phyloP scores from a whole-genome alignment of 306 rosid genomes.

The Malus asiatica region DNA sequence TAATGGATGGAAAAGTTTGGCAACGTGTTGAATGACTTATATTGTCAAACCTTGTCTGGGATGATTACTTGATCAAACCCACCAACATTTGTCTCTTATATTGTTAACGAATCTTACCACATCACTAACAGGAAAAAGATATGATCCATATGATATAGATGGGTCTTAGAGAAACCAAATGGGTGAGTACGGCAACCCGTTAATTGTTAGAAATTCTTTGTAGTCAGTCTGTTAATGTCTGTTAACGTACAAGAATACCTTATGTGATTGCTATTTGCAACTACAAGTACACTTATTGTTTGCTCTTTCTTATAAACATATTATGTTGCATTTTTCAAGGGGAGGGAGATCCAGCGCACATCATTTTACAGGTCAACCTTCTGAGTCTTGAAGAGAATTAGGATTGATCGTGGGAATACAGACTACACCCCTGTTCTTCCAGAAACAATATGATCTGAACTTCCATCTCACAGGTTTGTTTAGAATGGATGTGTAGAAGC shows the following conservation, averaged over 20 bases:
- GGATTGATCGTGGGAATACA: slow-evolving; percentile 7
- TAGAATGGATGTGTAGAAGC: neutral
- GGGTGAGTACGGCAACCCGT: neutral
- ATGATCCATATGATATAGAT: neutral
- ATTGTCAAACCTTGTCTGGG: neutral
- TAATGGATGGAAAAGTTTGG: neutral
- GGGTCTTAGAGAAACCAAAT: neutral
- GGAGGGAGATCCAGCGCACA: slow-evolving; percentile 23
- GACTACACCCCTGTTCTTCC: neutral
- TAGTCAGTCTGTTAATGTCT: neutral
- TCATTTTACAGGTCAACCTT: slow-evolving; percentile 12
- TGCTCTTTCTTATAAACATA: neutral
- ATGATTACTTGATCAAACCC: neutral
- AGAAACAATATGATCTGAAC: neutral
- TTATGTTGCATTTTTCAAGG: slow-evolving; percentile 23
- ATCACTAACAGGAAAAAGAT: neutral
- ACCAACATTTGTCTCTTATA: neutral
- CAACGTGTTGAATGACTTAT: neutral
- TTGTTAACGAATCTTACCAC: neutral
- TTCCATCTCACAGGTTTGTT: neutral
- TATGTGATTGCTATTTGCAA: neutral
- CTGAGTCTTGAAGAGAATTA: slow-evolving; percentile 3
- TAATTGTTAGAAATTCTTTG: neutral
- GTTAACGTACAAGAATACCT: neutral
- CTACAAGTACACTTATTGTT: neutral